phyloP scores from a whole-genome alignment of 1,284 basidiomycete genomes.

The Trichosporon sp. region DNA sequence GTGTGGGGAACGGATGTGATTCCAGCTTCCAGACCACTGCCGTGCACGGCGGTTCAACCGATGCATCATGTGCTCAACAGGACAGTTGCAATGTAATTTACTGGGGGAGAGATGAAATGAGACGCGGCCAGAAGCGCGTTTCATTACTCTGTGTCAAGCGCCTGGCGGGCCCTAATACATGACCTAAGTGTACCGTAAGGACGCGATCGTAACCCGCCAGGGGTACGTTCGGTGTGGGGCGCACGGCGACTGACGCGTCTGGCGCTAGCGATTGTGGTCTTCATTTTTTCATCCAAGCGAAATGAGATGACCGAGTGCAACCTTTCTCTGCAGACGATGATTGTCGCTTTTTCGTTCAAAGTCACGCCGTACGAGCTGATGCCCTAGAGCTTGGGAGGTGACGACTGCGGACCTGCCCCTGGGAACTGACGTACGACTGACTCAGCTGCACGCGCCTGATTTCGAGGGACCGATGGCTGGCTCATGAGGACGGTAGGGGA shows the following conservation, averaged over 20 bases:
- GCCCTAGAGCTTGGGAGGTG: background rate
- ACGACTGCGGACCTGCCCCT: background rate
- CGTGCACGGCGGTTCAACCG: no score
- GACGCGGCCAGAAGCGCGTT: background rate
- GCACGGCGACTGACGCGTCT: background rate
- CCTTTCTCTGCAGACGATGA: background rate
- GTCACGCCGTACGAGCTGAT: background rate
- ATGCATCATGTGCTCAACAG: background rate
- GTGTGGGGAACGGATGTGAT: background rate
- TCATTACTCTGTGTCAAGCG: background rate
- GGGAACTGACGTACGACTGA: slow-evolving; percentile 11
- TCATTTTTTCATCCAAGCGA: background rate
- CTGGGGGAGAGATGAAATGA: background rate
- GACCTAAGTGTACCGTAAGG: slow-evolving; percentile 6
- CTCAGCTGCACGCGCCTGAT: slow-evolving; percentile 13
- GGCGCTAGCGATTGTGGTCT: background rate
- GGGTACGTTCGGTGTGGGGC: background rate
- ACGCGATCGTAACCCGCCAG: slow-evolving; percentile 4
- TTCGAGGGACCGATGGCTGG: slow-evolving; percentile 11
- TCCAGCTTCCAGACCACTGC: no score
- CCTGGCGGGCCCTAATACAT: background rate
- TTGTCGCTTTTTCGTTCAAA: background rate
- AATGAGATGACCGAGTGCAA: background rate
- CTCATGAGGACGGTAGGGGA: background rate
- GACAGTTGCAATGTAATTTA: background rate